Conservation (phyloP, 2,329 filamentous ascomycete species). For the Trichoderma sp. region DNA sequence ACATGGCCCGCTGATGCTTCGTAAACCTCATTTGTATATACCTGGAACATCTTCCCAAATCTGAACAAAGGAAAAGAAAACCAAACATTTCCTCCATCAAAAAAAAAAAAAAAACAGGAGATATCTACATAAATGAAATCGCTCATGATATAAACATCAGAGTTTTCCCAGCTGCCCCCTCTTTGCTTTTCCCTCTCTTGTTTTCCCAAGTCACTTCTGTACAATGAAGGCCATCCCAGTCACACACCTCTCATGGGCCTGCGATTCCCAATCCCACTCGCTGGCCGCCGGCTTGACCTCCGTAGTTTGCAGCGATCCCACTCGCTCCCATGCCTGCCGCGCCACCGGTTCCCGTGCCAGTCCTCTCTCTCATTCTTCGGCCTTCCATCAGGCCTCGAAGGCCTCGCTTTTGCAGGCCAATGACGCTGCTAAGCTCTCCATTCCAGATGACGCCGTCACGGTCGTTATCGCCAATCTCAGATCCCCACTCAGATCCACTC, state of each 20-base stretch:
- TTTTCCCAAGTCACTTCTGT: background rate
- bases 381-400: conserved; percentile 94
- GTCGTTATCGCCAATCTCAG: conserved; percentile 53
- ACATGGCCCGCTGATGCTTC: conserved; percentile 6
- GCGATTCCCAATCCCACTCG: conserved; percentile 58
- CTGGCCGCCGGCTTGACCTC: conserved; percentile 32
- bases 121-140: conserved; percentile 24
- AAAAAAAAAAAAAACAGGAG: conserved; percentile 20
- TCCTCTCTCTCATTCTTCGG: conserved; percentile 76
- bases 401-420: conserved; percentile 92
- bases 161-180: background rate
- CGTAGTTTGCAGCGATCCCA: conserved; percentile 25
- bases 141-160: conserved; percentile 20
- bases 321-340: conserved; percentile 29
- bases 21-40: conserved; percentile 23
- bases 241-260: conserved; percentile 39
- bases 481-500: conserved; percentile 59
- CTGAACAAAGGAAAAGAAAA: conserved; percentile 18
- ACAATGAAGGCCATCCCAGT: background rate
- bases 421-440: conserved; percentile 81
- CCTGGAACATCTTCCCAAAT: conserved; percentile 16
- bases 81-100: conserved; percentile 21
- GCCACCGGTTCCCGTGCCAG: conserved; percentile 45
- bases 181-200: background rate
- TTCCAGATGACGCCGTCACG: conserved; percentile 66